These are phyloP conservation scores for Yamadazyma triangularis DNA, from an alignment of 1,139 yeast species.

Conservation along the genomic window DNA sequence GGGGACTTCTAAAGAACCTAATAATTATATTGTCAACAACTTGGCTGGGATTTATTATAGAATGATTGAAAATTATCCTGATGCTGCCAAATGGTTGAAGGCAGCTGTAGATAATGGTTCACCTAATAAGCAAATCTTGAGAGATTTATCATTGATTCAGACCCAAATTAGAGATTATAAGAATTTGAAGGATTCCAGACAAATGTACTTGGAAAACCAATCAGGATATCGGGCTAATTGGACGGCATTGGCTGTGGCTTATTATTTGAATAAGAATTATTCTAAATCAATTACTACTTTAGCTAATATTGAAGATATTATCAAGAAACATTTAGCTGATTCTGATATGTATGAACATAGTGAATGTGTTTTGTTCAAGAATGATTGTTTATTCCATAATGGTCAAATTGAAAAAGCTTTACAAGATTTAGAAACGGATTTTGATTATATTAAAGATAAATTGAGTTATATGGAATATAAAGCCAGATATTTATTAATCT, in stretches of 20 bases:
- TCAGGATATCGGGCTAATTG: slow-evolving; percentile 90
- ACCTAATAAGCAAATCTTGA: slow-evolving; percentile 69
- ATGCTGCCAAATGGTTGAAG: slow-evolving; percentile 76
- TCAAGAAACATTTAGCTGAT: slow-evolving; percentile 63
- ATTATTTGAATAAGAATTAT: slow-evolving; percentile 67
- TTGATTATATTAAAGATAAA: slow-evolving; percentile 56
- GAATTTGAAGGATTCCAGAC: slow-evolving; percentile 59
- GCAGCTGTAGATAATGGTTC: slow-evolving; percentile 80
- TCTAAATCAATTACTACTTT: slow-evolving; percentile 68
- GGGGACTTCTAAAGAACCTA: slow-evolving; percentile 54
- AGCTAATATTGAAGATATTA: slow-evolving; percentile 66
- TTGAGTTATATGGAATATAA: slow-evolving; percentile 60
- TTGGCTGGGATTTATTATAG: slow-evolving; percentile 83
- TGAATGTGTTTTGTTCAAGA: slow-evolving; percentile 75
- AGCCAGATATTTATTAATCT: slow-evolving; percentile 52
- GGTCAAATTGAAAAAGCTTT: slow-evolving; percentile 68
- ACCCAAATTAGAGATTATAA: slow-evolving; percentile 74
- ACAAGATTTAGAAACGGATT: slow-evolving; percentile 51
- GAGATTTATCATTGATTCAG: slow-evolving; percentile 80
- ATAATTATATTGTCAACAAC: slow-evolving; percentile 75
- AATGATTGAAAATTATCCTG: slow-evolving; percentile 61
- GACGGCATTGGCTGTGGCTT: slow-evolving; percentile 87
- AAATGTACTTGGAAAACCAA: slow-evolving; percentile 63
- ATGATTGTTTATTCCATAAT: slow-evolving; percentile 55
- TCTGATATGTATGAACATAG: slow-evolving; percentile 73